These are phyloP conservation scores for Piper betle DNA, from an alignment of 164 flowering plant genomes.

Conservation along the genomic window DNA sequence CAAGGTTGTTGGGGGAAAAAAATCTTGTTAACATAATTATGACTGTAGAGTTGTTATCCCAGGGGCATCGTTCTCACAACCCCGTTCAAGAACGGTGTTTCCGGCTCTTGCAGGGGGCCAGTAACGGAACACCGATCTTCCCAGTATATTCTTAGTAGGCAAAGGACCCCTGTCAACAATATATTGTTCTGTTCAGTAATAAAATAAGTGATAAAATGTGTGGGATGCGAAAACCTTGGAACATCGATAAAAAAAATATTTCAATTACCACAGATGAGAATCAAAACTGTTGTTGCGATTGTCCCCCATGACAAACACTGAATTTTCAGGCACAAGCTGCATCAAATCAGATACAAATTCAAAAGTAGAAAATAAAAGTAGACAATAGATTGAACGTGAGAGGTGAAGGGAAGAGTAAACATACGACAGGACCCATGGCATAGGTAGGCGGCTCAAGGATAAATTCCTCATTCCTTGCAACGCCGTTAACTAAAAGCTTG, in stretches of 20 bases:
- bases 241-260: neutral
- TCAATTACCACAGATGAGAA: constrained; percentile 86
- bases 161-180: constrained; percentile 66
- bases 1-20: neutral
- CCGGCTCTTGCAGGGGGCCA: constrained; percentile 91
- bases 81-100: constrained; percentile 43
- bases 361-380: neutral
- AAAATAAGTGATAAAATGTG: neutral
- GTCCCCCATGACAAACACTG: constrained; percentile 95
- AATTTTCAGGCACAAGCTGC: constrained; percentile 74
- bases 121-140: constrained; percentile 80
- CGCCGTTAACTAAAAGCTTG: constrained; percentile 78
- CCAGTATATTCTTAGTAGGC: constrained; percentile 81
- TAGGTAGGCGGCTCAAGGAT: constrained; percentile 72
- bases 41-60: neutral
- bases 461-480: constrained; percentile 55
- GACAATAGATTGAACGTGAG: neutral
- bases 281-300: constrained; percentile 98
- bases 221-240: neutral
- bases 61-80: neutral
- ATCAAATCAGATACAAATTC: neutral
- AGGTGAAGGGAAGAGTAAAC: constrained; percentile 6
- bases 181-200: neutral
- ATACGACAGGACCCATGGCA: constrained; percentile 63
- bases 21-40: neutral